phyloP scores from a whole-genome alignment of 2,329 filamentous ascomycete genomes.

The Ophiostoma triangulosporum region DNA sequence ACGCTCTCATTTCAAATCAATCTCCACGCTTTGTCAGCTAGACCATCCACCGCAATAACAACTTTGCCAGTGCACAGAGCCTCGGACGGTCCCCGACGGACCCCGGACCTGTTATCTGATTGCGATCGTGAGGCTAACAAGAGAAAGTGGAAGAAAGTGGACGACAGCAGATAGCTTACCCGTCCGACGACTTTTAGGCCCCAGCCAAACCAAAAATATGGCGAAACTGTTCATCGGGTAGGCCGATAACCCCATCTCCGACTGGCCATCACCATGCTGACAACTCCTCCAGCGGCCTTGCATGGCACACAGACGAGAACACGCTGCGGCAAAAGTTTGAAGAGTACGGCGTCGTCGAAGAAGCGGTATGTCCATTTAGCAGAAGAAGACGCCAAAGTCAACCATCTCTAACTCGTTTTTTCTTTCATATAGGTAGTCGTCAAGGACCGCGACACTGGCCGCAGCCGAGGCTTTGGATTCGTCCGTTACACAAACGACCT shows the following conservation, averaged over 20 bases:
- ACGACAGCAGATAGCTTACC: neutral
- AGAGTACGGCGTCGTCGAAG: slow-evolving; percentile 79
- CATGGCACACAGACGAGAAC: slow-evolving; percentile 91
- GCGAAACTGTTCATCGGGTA: slow-evolving; percentile 63
- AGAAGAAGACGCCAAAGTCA: no score
- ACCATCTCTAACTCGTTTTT: neutral
- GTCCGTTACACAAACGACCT: slow-evolving; percentile 71
- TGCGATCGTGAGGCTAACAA: neutral
- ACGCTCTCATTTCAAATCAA: neutral
- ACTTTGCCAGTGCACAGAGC: no score
- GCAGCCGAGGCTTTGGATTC: slow-evolving; percentile 95
- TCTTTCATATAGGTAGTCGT: slow-evolving; percentile 62
- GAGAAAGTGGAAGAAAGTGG: neutral
- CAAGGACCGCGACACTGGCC: slow-evolving; percentile 91
- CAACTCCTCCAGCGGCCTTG: slow-evolving; percentile 59
- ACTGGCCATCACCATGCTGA: neutral
- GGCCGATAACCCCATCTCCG: neutral
- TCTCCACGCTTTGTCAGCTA: no score
- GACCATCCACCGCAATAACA: no score
- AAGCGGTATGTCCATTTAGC: slow-evolving; percentile 95
- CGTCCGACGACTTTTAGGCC: neutral
- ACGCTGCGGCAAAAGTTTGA: slow-evolving; percentile 85
- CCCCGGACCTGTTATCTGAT: neutral
- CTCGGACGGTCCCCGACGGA: neutral
- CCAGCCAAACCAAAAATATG: slow-evolving; percentile 4